A percentile compares a stretch with the other conserved stretches of the same genome.
These are phyloP conservation scores for Fusarium sp. DNA, from an alignment of 2,329 filamentous ascomycete genomes.

Conservation along the genomic window DNA sequence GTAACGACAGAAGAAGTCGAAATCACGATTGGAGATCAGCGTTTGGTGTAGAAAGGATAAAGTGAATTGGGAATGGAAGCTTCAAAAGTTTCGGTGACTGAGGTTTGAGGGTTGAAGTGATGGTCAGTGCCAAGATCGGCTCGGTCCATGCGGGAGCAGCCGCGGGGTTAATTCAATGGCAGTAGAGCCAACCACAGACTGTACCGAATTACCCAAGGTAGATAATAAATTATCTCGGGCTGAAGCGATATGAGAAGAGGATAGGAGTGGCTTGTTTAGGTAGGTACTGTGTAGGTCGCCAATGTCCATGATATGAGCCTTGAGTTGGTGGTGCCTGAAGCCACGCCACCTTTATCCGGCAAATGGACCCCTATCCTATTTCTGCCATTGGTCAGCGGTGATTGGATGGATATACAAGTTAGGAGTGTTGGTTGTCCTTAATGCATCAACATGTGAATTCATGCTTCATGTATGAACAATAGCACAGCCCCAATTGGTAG, in stretches of 20 bases:
- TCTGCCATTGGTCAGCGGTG: conserved; percentile 2
- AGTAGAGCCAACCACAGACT: not conserved
- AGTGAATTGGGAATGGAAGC: conserved; percentile 13
- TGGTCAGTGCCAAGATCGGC: conserved; percentile 28
- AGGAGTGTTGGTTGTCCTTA: conserved; percentile 1
- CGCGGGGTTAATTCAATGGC: conserved; percentile 17
- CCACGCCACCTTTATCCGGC: conserved; percentile 16
- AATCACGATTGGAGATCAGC: not conserved
- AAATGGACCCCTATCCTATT: not conserved
- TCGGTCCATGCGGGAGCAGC: conserved; percentile 39
- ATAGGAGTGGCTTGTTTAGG: not conserved
- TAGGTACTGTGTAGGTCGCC: not conserved
- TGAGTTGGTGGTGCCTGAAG: conserved; percentile 12
- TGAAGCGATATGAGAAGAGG: not conserved
- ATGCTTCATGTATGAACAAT: not conserved
- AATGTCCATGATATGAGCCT: conserved; percentile 5
- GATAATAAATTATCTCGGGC: not conserved
- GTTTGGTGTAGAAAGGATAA: conserved; percentile 2
- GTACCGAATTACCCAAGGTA: not conserved
- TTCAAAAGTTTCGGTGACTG: conserved; percentile 29
- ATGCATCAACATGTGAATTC: conserved; percentile 4
- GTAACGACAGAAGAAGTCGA: not conserved
- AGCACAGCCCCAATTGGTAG: not conserved
- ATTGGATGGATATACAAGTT: too few species aligned
- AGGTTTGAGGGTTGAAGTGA: not conserved